phyloP scores from a whole-genome alignment of 208 protist genomes.

The Trypanosoma scelopori region DNA sequence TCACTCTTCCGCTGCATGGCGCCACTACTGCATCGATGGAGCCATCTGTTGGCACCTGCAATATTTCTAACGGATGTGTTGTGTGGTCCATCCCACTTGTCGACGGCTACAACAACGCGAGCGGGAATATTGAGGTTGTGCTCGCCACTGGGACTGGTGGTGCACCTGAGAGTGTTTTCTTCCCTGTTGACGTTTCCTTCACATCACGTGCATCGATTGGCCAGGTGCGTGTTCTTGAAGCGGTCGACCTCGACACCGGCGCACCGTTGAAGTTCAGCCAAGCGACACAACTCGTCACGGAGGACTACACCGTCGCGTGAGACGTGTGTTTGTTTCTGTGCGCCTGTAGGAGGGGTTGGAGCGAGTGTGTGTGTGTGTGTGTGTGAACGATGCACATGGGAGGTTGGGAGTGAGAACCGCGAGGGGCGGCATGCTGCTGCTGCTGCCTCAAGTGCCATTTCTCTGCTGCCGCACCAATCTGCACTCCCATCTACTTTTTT shows the following conservation, averaged over 20 bases:
- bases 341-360: slow-evolving; percentile 3
- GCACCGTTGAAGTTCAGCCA: slow-evolving; percentile 63
- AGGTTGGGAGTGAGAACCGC: too few relatives aligned
- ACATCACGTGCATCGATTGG: slow-evolving; percentile 40
- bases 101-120: slow-evolving; percentile 40
- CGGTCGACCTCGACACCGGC: slow-evolving; percentile 55
- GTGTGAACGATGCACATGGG: slow-evolving; percentile 9
- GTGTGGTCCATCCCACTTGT: slow-evolving; percentile 71
- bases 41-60: slow-evolving; percentile 47
- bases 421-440: too few relatives aligned
- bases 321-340: slow-evolving; percentile 5
- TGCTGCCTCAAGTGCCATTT: too few relatives aligned
- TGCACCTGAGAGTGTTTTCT: slow-evolving; percentile 52
- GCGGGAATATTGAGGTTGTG: slow-evolving; percentile 71
- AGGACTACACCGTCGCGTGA: slow-evolving; percentile 58
- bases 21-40: slow-evolving; percentile 28
- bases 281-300: slow-evolving; percentile 45
- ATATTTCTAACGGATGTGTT: slow-evolving; percentile 27
- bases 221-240: slow-evolving; percentile 57
- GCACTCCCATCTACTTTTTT: too few relatives aligned
- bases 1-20: slow-evolving; percentile 69
- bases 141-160: slow-evolving; percentile 28
- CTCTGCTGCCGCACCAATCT: too few relatives aligned
- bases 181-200: slow-evolving; percentile 72
- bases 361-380: slow-evolving; percentile 3